phyloP scores from a whole-genome alignment of 305 asterid species.

The Ilex paraguariensis region DNA sequence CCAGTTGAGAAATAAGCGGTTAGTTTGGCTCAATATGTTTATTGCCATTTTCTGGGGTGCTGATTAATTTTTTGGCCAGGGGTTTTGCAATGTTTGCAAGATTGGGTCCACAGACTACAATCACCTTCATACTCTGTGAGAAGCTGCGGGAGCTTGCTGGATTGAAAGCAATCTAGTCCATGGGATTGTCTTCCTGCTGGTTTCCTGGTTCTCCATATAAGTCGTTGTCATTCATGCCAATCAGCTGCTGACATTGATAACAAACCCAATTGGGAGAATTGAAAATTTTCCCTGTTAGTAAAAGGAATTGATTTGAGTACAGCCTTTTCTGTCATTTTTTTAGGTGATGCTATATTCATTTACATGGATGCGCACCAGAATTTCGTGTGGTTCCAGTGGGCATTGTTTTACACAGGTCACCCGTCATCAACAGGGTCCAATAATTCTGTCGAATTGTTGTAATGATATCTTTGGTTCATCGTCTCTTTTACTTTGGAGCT shows the following conservation, averaged over 20 bases:
- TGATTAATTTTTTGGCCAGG: constrained; percentile 30
- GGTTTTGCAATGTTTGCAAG: constrained; percentile 83
- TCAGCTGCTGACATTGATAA: not conserved
- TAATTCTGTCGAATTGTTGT: too few species aligned
- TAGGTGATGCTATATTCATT: too few species aligned
- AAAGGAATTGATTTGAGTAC: too few species aligned
- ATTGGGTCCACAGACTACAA: constrained; percentile 89
- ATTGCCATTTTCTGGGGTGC: not conserved
- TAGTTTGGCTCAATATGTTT: not conserved
- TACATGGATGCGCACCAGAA: too few species aligned
- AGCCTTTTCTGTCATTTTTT: too few species aligned
- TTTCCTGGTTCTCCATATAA: too few species aligned
- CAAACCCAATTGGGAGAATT: constrained; percentile 14
- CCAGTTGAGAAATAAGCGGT: not conserved
- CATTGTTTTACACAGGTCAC: too few species aligned
- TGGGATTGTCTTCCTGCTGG: not conserved
- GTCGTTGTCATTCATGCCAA: constrained; percentile 4
- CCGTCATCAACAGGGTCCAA: too few species aligned
- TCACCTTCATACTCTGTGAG: constrained; percentile 84
- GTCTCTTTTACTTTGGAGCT: too few species aligned
- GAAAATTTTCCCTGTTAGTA: too few species aligned
- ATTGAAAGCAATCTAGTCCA: constrained; percentile 57
- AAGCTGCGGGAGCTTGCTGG: constrained; percentile 78
- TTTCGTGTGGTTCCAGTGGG: too few species aligned
- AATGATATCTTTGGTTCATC: too few species aligned